These are phyloP conservation scores for Penicillium decumbens DNA, from an alignment of 2,329 filamentous ascomycete genomes.

Conservation along the genomic window DNA sequence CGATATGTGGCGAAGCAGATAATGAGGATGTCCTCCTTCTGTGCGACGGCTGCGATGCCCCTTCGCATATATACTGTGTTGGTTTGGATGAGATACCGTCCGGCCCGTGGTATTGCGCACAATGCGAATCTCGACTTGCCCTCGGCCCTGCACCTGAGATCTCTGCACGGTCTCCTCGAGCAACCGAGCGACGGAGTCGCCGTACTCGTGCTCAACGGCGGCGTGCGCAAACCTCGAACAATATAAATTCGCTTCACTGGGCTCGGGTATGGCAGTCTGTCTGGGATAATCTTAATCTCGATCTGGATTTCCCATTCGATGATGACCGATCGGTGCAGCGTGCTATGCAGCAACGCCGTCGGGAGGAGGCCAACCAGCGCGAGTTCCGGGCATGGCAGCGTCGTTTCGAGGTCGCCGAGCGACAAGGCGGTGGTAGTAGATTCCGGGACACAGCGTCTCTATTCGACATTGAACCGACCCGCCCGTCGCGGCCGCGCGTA, in stretches of 20 bases:
- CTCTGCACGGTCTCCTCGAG: slow-evolving; percentile 27
- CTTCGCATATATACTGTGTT: slow-evolving; percentile 89
- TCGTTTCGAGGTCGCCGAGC: slow-evolving; percentile 73
- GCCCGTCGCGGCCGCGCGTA: slow-evolving; percentile 39
- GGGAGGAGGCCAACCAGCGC: slow-evolving; percentile 49
- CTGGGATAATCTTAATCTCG: slow-evolving; percentile 71
- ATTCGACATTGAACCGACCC: slow-evolving; percentile 48
- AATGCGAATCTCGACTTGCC: slow-evolving; percentile 57
- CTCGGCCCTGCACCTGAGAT: slow-evolving; percentile 37
- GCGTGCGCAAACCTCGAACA: slow-evolving; percentile 37
- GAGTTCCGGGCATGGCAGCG: slow-evolving; percentile 73
- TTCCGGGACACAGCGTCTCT: slow-evolving; percentile 66
- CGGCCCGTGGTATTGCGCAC: slow-evolving; percentile 86
- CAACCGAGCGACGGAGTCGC: slow-evolving; percentile 45
- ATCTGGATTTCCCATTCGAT: slow-evolving; percentile 81
- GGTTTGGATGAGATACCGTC: slow-evolving; percentile 71
- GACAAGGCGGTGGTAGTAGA: slow-evolving; percentile 67
- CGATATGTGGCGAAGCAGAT: slow-evolving; percentile 75
- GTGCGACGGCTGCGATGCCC: slow-evolving; percentile 84
- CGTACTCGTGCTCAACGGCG: slow-evolving; percentile 47
- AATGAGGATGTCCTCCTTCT: slow-evolving; percentile 80
- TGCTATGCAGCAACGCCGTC: slow-evolving; percentile 50
- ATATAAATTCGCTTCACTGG: slow-evolving; percentile 56
- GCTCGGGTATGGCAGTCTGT: slow-evolving; percentile 83
- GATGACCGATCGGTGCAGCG: slow-evolving; percentile 60